phyloP scores from a whole-genome alignment of 352 stramenopile genomes.

The Phytophthora sansomeana region DNA sequence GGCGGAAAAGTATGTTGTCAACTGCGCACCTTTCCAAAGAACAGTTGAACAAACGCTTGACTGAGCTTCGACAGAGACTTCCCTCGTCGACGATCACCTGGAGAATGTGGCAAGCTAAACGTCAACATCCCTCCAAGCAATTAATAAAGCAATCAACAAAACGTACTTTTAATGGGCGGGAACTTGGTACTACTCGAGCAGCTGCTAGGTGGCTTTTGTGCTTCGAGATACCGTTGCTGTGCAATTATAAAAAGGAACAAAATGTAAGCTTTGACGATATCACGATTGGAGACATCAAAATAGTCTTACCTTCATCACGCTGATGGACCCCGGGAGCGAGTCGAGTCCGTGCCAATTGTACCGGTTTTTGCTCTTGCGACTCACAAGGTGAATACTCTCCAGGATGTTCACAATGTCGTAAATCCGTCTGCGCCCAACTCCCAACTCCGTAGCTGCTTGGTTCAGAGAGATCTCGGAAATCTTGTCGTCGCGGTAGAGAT shows the following conservation, averaged over 20 bases:
- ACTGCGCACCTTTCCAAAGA: constrained; percentile 83
- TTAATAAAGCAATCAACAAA: background rate
- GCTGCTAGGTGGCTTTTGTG: constrained; percentile 35
- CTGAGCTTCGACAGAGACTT: constrained; percentile 93
- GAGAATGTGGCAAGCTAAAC: background rate
- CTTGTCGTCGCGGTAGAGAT: constrained; percentile 70
- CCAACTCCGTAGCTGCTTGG: constrained; percentile 66
- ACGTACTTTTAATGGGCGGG: constrained; percentile 65
- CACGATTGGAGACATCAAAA: background rate
- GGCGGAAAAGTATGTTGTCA: background rate
- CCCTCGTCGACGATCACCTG: constrained; percentile 66
- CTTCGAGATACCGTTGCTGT: constrained; percentile 56
- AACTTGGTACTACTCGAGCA: constrained; percentile 50
- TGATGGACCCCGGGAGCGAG: constrained; percentile 71
- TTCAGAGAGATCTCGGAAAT: constrained; percentile 85
- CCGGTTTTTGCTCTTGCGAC: constrained; percentile 96
- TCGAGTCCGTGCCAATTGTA: constrained; percentile 93
- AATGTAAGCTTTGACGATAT: background rate
- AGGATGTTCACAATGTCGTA: constrained; percentile 99
- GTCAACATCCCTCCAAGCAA: background rate
- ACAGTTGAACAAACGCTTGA: constrained; percentile 96
- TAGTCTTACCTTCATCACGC: constrained; percentile 71
- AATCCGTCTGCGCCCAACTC: constrained; percentile 94
- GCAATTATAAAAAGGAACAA: background rate
- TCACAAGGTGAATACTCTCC: constrained; percentile 95